Base-by-base conservation (phyloP, 2,329 filamentous ascomycete genomes). In the Drechmeria coniospora region DNA sequence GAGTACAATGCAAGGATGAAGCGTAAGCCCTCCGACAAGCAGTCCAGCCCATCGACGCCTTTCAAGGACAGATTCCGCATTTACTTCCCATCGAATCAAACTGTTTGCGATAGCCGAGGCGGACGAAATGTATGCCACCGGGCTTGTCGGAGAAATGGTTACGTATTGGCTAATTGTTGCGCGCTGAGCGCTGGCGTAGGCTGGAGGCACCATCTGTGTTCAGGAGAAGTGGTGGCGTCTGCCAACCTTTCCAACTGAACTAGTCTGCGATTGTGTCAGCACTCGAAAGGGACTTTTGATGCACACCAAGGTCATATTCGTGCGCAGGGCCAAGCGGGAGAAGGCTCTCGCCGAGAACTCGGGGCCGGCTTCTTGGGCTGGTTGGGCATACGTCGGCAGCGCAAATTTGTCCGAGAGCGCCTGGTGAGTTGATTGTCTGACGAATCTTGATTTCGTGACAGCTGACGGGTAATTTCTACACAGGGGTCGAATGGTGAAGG, bases 341-440 rank as follows among this genome's bases (percentile, higher is more conserved):
- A 21, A 36, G 13, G 15, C 18, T 14, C 26, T 29, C 20, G 9
- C 22, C 19, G 22, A 28, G 15, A 23, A 26, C 20, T 40, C 44
- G 28, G 31, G 22, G 4, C 15, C 23, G 9, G 11, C 22, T 10
- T 7, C 28, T 12, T 20, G 26, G 23, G 15, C 36, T 32, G 73
- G 74, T 4, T 95, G 82, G 77, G 77, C 68, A 2, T 95, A 95
- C 45, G 56, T 93, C 21, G 90, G 90, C 11, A 92, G 82, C 41
- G 82, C 83, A 6, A 98, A 98, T 53, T 55, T 93, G 16, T 92
- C 84, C 0, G 84, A 94, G 51, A 86, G 80, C 47, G 90, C 90
- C 17, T 98, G 90, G 79, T 83, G 56, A 61, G 72, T 59, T 21
- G n/a, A n/a, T n/a, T n/a, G n/a, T n/a, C n/a, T n/a, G n/a, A n/a